Percentiles rank a stretch among this genome's conserved stretches.
Evolutionary conservation across 805 yeast genomes (phyloP).

Genomic region (Suhomyces faveliae): DNA sequence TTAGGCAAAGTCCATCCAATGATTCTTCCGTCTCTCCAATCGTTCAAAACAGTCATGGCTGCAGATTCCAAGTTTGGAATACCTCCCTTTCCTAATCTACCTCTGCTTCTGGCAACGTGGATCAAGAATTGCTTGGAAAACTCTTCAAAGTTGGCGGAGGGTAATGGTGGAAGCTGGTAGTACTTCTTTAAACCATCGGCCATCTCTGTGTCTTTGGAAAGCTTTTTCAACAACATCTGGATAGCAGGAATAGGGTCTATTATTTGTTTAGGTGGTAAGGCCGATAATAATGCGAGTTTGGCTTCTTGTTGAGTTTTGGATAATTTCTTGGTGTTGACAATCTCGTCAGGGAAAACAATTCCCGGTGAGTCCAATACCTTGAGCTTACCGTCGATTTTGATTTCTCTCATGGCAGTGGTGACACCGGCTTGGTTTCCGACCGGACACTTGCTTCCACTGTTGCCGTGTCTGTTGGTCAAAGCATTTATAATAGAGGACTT

Average conservation of each 20-base stretch:
- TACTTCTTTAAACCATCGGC: constrained; percentile 69
- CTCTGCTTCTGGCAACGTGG: constrained; percentile 89
- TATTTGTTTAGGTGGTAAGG: constrained; percentile 83
- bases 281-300: constrained; percentile 83
- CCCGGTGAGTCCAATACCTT: constrained; percentile 95
- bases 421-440: constrained; percentile 98
- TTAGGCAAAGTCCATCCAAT: constrained; percentile 86
- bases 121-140: constrained; percentile 84
- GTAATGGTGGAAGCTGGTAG: constrained; percentile 79
- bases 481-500: constrained; percentile 93
- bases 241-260: constrained; percentile 84
- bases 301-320: constrained; percentile 72
- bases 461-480: constrained; percentile 76
- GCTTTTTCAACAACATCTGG: constrained; percentile 68
- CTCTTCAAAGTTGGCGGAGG: constrained; percentile 68
- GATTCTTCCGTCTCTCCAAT: constrained; percentile 97
- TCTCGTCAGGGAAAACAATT: constrained; percentile 84
- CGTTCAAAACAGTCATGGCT: constrained; percentile 76
- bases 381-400: constrained; percentile 86
- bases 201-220: constrained; percentile 72
- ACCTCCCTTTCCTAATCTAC: constrained; percentile 91
- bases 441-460: constrained; percentile 77
- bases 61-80: constrained; percentile 86
- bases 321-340: constrained; percentile 38
- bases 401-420: constrained; percentile 87